Conservation (phyloP, 2,329 filamentous ascomycete species). For the Whalleya microplaca region DNA sequence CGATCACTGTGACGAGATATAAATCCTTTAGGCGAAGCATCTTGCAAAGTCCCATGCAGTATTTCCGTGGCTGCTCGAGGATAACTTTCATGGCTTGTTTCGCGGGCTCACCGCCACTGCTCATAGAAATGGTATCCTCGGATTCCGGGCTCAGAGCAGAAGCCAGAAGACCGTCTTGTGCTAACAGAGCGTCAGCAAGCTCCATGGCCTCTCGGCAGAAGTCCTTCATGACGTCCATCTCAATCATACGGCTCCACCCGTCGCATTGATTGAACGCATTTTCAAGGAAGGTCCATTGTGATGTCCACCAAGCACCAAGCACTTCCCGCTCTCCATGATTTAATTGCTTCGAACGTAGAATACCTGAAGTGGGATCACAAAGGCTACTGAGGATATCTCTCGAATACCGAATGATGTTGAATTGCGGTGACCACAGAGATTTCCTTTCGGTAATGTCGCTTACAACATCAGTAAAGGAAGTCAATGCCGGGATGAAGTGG, state of each 20-base stretch:
- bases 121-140: slow-evolving; percentile 32
- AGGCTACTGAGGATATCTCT: slow-evolving; percentile 60
- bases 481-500: slow-evolving; percentile 49
- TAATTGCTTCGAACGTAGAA: slow-evolving; percentile 59
- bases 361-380: slow-evolving; percentile 59
- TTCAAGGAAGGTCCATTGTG: slow-evolving; percentile 79
- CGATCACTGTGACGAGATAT: slow-evolving; percentile 81
- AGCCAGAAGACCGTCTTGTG: slow-evolving; percentile 82
- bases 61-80: slow-evolving; percentile 65
- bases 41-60: slow-evolving; percentile 73
- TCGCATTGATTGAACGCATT: slow-evolving; percentile 84
- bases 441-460: slow-evolving; percentile 46
- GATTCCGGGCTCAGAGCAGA: slow-evolving; percentile 59
- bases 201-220: slow-evolving; percentile 97
- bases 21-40: slow-evolving; percentile 90
- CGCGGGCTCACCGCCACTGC: slow-evolving; percentile 40
- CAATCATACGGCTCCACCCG: slow-evolving; percentile 75
- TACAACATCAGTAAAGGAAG: slow-evolving; percentile 48
- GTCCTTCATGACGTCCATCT: slow-evolving; percentile 81
- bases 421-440: slow-evolving; percentile 60
- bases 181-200: slow-evolving; percentile 82
- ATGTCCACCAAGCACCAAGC: slow-evolving; percentile 79
- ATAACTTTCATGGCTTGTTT: slow-evolving; percentile 49
- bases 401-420: slow-evolving; percentile 59
- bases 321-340: slow-evolving; percentile 65